Evolutionary conservation across 257 asterid species (phyloP), one percentile per base, ranked within the genome.

Genomic region (Echites panduratus): DNA sequence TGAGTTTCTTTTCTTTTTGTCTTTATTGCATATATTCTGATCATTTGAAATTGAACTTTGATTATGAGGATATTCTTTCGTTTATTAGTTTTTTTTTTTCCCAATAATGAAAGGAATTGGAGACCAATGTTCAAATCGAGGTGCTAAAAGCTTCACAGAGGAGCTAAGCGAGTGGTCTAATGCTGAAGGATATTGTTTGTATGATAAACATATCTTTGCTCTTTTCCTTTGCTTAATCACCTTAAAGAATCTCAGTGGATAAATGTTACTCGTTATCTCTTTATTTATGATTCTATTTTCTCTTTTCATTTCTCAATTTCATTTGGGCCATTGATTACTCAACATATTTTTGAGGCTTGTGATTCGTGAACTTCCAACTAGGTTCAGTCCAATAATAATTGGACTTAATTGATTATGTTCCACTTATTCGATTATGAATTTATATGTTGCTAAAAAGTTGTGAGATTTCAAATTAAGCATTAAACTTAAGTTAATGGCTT

Each of bases 41-140:
- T n/a, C n/a, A n/a, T n/a, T n/a, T n/a, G n/a, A n/a, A n/a, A n/a
- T n/a, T n/a, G n/a, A n/a, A n/a, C n/a, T n/a, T n/a, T n/a, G n/a
- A n/a, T n/a, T n/a, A n/a, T n/a, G n/a, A n/a, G n/a, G n/a, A n/a
- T n/a, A n/a, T n/a, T n/a, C n/a, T 54, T 26, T 66, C 52, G 66
- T 49, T 78, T 78, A 40, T 49, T 76, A 19, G 19, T 73, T 17
- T 53, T 49, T 4, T 74, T 35, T 29, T 71, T 27, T 48, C 12
- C 4, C 13, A 47, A 76, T 59, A 62, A 24, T 79, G 43, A 43
- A 53, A 93, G 98, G 98, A 77, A 88, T 93, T 68, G 98, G 96
- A 76, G 96, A 93, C 74, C 97, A 93, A 86, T 93, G 97, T 78
- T 81, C 96, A 9, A 86, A 89, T 77, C 78, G 48, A 81, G 98